Conservation (phyloP, 2,329 filamentous ascomycete genomes). For the Aspergillus sp. region DNA sequence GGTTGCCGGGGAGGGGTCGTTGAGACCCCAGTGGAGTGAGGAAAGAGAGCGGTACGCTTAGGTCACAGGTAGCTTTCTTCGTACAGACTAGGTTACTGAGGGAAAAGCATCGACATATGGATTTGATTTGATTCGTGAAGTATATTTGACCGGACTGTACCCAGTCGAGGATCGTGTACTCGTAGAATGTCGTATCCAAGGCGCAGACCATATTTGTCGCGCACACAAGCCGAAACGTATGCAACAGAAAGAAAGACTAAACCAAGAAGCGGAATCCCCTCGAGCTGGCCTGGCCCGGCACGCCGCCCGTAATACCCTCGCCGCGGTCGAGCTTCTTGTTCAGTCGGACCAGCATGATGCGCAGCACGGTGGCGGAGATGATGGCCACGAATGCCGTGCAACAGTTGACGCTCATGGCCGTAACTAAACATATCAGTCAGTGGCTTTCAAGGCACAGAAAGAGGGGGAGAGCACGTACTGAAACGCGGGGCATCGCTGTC, state of each 20-base stretch:
- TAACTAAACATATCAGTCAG: slow-evolving; percentile 31
- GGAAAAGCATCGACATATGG: background rate
- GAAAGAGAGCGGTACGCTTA: slow-evolving; percentile 36
- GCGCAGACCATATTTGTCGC: too few relatives aligned
- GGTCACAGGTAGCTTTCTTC: too few relatives aligned
- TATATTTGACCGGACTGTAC: too few relatives aligned
- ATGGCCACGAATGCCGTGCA: slow-evolving; percentile 64
- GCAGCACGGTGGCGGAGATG: slow-evolving; percentile 59
- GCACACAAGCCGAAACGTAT: too few relatives aligned
- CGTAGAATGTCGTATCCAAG: too few relatives aligned
- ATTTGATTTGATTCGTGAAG: too few relatives aligned
- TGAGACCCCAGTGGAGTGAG: slow-evolving; percentile 54
- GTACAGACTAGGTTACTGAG: background rate
- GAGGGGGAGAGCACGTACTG: slow-evolving; percentile 36
- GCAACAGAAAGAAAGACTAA: slow-evolving; percentile 34
- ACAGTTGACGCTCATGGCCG: slow-evolving; percentile 69
- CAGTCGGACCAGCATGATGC: slow-evolving; percentile 62
- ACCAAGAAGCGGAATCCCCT: slow-evolving; percentile 68
- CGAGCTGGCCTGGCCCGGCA: slow-evolving; percentile 54
- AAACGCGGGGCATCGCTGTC: slow-evolving; percentile 43
- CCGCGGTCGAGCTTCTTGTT: slow-evolving; percentile 70
- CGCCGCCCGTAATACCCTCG: slow-evolving; percentile 54
- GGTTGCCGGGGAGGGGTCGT: slow-evolving; percentile 14
- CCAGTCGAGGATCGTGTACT: too few relatives aligned
- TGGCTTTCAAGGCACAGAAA: background rate